Evolutionary conservation across 78 protist genomes (phyloP).

Genomic region (Polysphondylium violaceum): DNA sequence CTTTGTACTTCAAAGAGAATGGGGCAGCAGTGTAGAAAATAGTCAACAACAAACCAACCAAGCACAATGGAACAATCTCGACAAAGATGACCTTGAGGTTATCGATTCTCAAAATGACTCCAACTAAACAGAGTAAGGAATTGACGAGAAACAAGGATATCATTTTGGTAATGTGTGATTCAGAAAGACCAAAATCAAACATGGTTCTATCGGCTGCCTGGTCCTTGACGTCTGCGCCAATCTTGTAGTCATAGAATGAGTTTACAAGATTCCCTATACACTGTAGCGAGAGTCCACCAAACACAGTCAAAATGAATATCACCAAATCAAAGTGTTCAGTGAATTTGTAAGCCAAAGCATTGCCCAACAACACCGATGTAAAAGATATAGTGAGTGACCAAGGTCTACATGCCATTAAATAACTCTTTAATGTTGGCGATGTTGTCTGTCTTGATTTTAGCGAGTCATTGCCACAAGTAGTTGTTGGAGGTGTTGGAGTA

Average conservation of each 20-base stretch:
- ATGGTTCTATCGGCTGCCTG: constrained; percentile 72
- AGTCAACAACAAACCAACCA: constrained; percentile 15
- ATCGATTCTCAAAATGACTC: background rate
- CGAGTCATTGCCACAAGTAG: no score
- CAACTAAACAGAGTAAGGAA: background rate
- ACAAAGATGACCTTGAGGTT: background rate
- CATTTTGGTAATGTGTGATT: background rate
- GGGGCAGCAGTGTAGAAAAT: constrained; percentile 54
- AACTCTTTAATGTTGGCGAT: no score
- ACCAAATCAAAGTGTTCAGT: constrained; percentile 13
- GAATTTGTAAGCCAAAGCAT: constrained; percentile 60
- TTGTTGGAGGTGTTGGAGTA: no score
- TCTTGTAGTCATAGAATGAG: constrained; percentile 32
- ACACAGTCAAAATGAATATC: background rate
- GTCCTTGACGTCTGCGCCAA: constrained; percentile 34
- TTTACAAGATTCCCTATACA: constrained; percentile 54
- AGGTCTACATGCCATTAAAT: constrained; percentile 59
- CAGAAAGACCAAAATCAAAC: constrained; percentile 68
- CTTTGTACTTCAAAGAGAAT: constrained; percentile 53
- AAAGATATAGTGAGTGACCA: constrained; percentile 73
- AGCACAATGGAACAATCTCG: constrained; percentile 21
- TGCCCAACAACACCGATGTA: constrained; percentile 48
- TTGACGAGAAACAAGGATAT: background rate
- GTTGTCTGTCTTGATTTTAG: no score
- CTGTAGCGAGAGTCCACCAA: constrained; percentile 63